Conservation (phyloP, 2,329 filamentous ascomycete species). For the Zymoseptoria crescenta region DNA sequence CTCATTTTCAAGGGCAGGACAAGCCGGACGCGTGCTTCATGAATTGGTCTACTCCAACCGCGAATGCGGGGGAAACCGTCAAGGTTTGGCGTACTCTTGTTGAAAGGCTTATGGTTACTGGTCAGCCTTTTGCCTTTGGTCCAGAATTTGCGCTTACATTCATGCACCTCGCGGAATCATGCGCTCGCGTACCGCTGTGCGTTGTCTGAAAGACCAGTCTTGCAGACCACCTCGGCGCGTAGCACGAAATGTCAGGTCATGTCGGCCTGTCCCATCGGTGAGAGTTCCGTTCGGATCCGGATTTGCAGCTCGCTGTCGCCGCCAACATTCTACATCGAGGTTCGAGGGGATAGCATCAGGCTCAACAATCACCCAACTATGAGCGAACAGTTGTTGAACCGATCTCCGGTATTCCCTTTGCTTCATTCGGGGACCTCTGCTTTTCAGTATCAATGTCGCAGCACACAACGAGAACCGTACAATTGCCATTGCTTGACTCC, state of each 20-base stretch:
- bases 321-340: not conserved
- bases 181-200: not conserved
- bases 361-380: not conserved
- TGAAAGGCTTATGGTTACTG: not conserved
- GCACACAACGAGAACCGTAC: too few species aligned
- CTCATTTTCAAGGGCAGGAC: not conserved
- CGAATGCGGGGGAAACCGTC: not conserved
- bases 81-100: not conserved
- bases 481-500: not conserved
- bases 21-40: not conserved
- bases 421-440: not conserved
- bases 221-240: not conserved
- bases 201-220: too few species aligned
- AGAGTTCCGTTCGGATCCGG: not conserved
- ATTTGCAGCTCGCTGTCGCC: not conserved
- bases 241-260: not conserved
- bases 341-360: not conserved
- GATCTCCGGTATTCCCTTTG: too few species aligned
- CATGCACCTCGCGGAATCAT: not conserved
- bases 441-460: too few species aligned
- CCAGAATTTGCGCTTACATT: not conserved
- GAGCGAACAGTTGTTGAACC: not conserved
- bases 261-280: not conserved
- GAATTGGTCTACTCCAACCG: not conserved
- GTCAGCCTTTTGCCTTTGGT: not conserved